A percentile compares a stretch with the other conserved stretches of the same genome.
Evolutionary conservation across 2,329 filamentous ascomycete genomes (phyloP).

Genomic region (Nemania sp.): DNA sequence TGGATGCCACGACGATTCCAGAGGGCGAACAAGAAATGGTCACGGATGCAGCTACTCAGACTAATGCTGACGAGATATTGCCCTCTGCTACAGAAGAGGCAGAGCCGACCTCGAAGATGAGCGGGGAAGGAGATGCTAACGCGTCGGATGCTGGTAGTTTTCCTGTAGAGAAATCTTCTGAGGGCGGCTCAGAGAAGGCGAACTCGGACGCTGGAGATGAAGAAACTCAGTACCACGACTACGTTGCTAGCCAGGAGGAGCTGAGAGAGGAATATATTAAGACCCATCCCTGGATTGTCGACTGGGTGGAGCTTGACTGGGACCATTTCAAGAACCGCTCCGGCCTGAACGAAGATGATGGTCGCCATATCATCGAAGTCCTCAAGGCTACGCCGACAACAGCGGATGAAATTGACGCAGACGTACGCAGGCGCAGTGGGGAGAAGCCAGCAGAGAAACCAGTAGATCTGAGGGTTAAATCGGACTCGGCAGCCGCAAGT

Average conservation of each 20-base stretch:
- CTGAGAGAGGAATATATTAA: constrained; percentile 1
- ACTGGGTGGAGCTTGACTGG: constrained; percentile 10
- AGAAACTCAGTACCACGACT: too few relatives aligned
- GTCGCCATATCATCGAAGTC: constrained; percentile 8
- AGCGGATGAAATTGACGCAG: not conserved
- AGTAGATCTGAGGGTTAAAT: not conserved
- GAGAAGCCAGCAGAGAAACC: not conserved
- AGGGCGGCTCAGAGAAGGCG: not conserved
- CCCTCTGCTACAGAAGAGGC: too few relatives aligned
- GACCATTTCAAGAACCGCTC: constrained; percentile 8
- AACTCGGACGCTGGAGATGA: too few relatives aligned
- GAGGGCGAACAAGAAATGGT: too few relatives aligned
- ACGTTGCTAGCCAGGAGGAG: not conserved
- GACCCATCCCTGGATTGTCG: constrained; percentile 15
- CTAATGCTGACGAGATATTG: too few relatives aligned
- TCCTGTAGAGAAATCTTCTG: not conserved
- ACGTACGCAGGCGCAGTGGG: not conserved
- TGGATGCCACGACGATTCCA: too few relatives aligned
- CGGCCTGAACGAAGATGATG: not conserved
- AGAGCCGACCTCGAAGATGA: too few relatives aligned
- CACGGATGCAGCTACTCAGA: too few relatives aligned
- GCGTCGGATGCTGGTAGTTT: too few relatives aligned
- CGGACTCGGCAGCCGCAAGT: not conserved
- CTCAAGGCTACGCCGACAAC: not conserved
- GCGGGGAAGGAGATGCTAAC: too few relatives aligned